Evolutionary conservation across 768 basidiomycete genomes (phyloP).

Genomic region (Amanita brunnescens): DNA sequence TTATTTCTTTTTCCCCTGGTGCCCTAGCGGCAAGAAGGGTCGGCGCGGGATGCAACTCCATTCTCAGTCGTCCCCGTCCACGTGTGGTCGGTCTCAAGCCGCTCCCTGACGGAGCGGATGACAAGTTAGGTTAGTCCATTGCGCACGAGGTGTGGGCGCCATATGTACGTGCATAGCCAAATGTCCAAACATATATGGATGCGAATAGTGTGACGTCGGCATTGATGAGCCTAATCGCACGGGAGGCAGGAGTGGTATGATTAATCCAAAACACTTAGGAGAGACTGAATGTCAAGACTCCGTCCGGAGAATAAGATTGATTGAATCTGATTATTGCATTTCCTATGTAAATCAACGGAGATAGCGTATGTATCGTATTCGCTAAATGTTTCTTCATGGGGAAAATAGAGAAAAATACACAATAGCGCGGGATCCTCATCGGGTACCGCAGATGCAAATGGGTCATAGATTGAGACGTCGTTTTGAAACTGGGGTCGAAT

Average conservation of each 20-base stretch:
- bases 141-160: no score
- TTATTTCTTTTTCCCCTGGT: not conserved
- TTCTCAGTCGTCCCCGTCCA: not conserved
- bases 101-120: no score
- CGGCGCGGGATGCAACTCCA: not conserved
- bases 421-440: not conserved
- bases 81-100: not conserved
- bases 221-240: no score
- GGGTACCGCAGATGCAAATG: not conserved
- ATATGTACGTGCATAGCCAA: no score
- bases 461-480: not conserved
- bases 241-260: no score
- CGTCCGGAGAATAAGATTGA: no score
- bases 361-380: not conserved
- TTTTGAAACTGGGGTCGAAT: constrained; percentile 1
- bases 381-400: not conserved
- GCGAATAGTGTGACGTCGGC: no score
- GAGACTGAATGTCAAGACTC: no score
- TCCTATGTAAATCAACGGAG: not conserved
- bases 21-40: not conserved
- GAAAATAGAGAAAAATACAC: not conserved
- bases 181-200: no score
- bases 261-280: no score
- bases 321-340: no score
- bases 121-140: no score